These are phyloP conservation scores for Phytopythium sindhum DNA, from an alignment of 352 stramenopile species.

Conservation along the genomic window DNA sequence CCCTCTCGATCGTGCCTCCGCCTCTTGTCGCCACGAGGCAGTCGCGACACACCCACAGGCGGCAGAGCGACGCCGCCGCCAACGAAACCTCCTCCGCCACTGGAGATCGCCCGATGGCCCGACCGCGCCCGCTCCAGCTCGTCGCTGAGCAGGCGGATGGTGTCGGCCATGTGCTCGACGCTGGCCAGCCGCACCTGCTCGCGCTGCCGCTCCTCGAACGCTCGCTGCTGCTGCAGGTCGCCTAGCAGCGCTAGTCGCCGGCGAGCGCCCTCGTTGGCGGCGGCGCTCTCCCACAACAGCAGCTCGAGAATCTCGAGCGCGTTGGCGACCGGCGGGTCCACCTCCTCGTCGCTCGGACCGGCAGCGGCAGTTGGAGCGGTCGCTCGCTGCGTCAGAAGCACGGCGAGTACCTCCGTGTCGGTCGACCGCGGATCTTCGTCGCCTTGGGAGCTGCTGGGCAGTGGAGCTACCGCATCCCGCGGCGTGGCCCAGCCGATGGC, in stretches of 20 bases:
- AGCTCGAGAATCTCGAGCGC: constrained; percentile 24
- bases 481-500: constrained; percentile 19
- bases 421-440: background rate
- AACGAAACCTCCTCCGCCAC: background rate
- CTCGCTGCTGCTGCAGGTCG: constrained; percentile 10
- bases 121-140: constrained; percentile 13
- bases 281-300: constrained; percentile 17
- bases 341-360: background rate
- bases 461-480: background rate
- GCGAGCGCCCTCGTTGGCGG: constrained; percentile 14
- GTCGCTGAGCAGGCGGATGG: constrained; percentile 22
- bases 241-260: constrained; percentile 12
- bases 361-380: too few species aligned
- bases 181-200: constrained; percentile 20
- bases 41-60: background rate
- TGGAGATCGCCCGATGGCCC: background rate
- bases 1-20: background rate
- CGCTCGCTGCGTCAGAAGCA: background rate
- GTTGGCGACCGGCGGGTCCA: constrained; percentile 7
- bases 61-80: background rate
- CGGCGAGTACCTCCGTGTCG: background rate
- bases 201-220: constrained; percentile 13
- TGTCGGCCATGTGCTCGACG: constrained; percentile 25
- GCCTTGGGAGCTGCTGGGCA: background rate
- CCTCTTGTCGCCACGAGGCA: background rate